phyloP scores from a whole-genome alignment of 2,329 filamentous ascomycete species.

The Aspergillus thermomutatus region DNA sequence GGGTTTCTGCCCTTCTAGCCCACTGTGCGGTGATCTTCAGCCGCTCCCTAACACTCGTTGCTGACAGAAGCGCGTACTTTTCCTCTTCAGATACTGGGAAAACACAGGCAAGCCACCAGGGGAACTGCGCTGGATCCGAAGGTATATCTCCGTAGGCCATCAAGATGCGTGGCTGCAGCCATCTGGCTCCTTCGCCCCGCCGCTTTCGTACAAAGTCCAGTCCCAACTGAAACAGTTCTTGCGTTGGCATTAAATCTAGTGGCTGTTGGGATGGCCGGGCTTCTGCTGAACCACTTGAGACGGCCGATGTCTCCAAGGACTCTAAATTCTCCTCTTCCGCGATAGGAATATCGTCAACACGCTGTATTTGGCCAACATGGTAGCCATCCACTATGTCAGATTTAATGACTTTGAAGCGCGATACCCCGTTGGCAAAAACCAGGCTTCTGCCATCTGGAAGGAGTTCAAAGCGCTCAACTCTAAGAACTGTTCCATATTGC shows the following conservation, averaged over 20 bases:
- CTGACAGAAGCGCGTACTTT: slow-evolving; percentile 72
- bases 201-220: slow-evolving; percentile 67
- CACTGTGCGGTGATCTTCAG: slow-evolving; percentile 79
- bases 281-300: slow-evolving; percentile 17
- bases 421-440: slow-evolving; percentile 72
- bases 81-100: slow-evolving; percentile 73
- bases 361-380: slow-evolving; percentile 68
- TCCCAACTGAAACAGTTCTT: slow-evolving; percentile 63
- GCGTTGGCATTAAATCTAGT: slow-evolving; percentile 60
- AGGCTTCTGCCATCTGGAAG: slow-evolving; percentile 78
- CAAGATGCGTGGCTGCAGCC: slow-evolving; percentile 70
- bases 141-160: slow-evolving; percentile 75
- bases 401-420: slow-evolving; percentile 69
- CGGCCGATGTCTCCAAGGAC: slow-evolving; percentile 57
- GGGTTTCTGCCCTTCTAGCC: slow-evolving; percentile 69
- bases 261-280: slow-evolving; percentile 23
- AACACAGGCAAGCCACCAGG: slow-evolving; percentile 87
- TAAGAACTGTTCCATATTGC: slow-evolving; percentile 73
- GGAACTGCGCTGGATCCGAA: slow-evolving; percentile 70
- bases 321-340: slow-evolving; percentile 77
- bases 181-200: slow-evolving; percentile 65
- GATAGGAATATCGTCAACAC: slow-evolving; percentile 76
- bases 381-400: slow-evolving; percentile 70
- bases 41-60: slow-evolving; percentile 72
- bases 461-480: slow-evolving; percentile 69